phyloP scores from a whole-genome alignment of 495 filamentous ascomycete genomes.

The Penicillium cosmopolitanum region DNA sequence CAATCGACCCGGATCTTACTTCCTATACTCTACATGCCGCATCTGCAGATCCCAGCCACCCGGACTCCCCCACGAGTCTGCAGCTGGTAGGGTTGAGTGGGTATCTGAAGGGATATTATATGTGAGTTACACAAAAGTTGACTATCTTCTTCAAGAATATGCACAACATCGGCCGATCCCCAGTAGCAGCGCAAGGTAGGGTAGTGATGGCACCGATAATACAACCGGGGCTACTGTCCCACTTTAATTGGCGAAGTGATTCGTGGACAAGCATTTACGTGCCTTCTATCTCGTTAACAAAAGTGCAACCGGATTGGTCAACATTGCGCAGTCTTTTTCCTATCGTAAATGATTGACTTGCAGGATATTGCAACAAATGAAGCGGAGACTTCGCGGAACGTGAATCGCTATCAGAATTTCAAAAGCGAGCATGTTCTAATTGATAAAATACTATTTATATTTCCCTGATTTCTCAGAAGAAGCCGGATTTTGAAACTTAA shows the following conservation, averaged over 20 bases:
- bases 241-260: not conserved
- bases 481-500: not conserved
- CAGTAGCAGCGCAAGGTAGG: not conserved
- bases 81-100: slow-evolving; percentile 2
- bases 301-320: not conserved
- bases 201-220: not conserved
- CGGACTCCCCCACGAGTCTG: not conserved
- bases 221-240: not conserved
- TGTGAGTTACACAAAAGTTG: not conserved
- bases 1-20: not conserved
- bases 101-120: not conserved
- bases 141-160: not conserved
- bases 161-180: not conserved
- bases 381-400: not conserved
- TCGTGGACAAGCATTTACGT: not conserved
- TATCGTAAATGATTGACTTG: not conserved
- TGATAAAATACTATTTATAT: not conserved
- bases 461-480: not conserved
- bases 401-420: not conserved
- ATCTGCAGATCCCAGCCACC: not conserved
- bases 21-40: not conserved
- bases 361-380: not conserved
- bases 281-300: not conserved
- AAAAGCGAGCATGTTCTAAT: not conserved
- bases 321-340: not conserved